Percentiles rank a stretch among this genome's conserved stretches.
Evolutionary conservation across 495 filamentous ascomycete genomes (phyloP).

Genomic region (Aspergillus hancockii): DNA sequence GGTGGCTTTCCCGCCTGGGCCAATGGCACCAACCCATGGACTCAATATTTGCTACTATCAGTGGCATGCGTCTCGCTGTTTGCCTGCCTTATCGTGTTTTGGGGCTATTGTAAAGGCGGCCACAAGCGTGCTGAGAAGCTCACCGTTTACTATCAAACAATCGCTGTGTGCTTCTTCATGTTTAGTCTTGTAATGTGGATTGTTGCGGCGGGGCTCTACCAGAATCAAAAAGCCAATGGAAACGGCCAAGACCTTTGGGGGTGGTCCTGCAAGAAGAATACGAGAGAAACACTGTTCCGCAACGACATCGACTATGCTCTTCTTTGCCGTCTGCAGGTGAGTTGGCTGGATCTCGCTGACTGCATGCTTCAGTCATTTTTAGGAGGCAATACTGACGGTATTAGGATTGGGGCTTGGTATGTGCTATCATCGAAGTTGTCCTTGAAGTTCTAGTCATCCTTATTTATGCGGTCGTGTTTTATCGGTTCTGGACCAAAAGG

Average conservation of each 20-base stretch:
- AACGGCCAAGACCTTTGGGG: constrained; percentile 90
- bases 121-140: constrained; percentile 88
- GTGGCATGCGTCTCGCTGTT: constrained; percentile 79
- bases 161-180: constrained; percentile 89
- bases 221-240: constrained; percentile 70
- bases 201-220: constrained; percentile 79
- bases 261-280: constrained; percentile 91
- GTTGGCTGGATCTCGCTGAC: constrained; percentile 18
- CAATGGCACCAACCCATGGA: constrained; percentile 75
- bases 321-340: constrained; percentile 91
- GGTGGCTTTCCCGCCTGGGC: constrained; percentile 87
- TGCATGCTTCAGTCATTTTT: neutral
- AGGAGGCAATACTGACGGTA: neutral
- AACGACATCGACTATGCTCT: constrained; percentile 83
- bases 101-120: constrained; percentile 85
- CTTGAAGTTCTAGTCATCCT: constrained; percentile 88
- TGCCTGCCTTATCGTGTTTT: constrained; percentile 78
- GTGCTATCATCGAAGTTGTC: constrained; percentile 94
- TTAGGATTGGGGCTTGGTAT: constrained; percentile 93
- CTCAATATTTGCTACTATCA: constrained; percentile 77
- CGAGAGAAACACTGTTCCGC: constrained; percentile 69
- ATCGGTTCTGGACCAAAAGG: constrained; percentile 94
- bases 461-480: constrained; percentile 93
- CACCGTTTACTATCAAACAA: constrained; percentile 89
- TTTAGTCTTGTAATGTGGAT: constrained; percentile 95